Evolutionary conservation across 192 early-diverging fungal species (phyloP).

Genomic region (Backusella sp.): DNA sequence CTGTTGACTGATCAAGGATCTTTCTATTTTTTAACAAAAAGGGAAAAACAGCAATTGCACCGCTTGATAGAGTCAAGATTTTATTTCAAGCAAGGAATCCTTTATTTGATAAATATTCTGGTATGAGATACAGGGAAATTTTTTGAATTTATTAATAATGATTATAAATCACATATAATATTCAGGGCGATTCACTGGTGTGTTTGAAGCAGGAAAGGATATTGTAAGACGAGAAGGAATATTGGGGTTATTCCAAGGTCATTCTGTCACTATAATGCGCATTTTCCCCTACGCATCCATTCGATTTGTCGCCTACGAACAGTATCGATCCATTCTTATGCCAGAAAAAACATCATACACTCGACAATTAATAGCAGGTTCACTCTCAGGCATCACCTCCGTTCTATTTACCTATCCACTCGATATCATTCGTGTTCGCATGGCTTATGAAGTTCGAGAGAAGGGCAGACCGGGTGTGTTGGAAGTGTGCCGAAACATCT

Average conservation of each 20-base stretch:
- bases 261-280: constrained; percentile 87
- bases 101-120: constrained; percentile 63
- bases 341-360: constrained; percentile 58
- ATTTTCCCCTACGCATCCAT: constrained; percentile 98
- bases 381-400: constrained; percentile 73
- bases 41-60: constrained; percentile 80
- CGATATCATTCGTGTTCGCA: constrained; percentile 89
- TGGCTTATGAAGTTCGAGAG: constrained; percentile 81
- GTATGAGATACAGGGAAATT: constrained; percentile 32
- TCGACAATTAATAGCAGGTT: constrained; percentile 82
- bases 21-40: neutral
- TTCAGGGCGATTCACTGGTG: constrained; percentile 74
- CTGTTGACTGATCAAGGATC: neutral
- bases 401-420: constrained; percentile 91
- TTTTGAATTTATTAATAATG: neutral
- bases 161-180: neutral
- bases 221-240: constrained; percentile 74
- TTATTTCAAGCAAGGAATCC: constrained; percentile 81
- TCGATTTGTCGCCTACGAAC: constrained; percentile 97
- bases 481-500: constrained; percentile 58
- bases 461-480: constrained; percentile 12
- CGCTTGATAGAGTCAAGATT: constrained; percentile 84
- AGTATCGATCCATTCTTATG: constrained; percentile 73
- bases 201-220: constrained; percentile 74
- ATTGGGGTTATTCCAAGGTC: constrained; percentile 89